A percentile compares a stretch with the other conserved stretches of the same genome.
These are phyloP conservation scores for Apocynum venetum DNA, from an alignment of 257 asterid genomes.

Conservation along the genomic window DNA sequence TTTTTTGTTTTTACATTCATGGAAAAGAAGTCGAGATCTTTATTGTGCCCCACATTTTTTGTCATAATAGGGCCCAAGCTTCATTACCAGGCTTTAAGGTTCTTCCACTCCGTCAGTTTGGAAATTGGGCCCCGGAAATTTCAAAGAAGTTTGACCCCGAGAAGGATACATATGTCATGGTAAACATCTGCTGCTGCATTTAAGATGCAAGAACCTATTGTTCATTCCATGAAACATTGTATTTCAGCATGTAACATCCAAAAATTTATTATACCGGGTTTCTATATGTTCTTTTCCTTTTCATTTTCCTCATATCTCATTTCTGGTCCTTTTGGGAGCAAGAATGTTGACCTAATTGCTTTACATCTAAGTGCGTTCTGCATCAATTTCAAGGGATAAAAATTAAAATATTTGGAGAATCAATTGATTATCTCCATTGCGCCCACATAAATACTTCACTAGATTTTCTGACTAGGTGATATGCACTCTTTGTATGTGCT, in stretches of 20 bases:
- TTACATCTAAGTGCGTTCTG: background rate
- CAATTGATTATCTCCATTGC: background rate
- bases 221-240: background rate
- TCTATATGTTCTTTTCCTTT: background rate
- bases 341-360: background rate
- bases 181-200: conserved; percentile 5
- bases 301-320: background rate
- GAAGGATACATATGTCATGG: conserved; percentile 89
- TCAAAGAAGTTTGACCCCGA: conserved; percentile 63
- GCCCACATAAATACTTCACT: background rate
- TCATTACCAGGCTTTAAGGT: conserved; percentile 78
- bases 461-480: background rate
- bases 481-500: background rate
- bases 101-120: conserved; percentile 93
- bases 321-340: background rate
- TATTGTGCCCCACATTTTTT: background rate
- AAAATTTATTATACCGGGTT: background rate
- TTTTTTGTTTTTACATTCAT: background rate
- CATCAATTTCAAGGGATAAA: background rate
- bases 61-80: conserved; percentile 61
- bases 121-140: conserved; percentile 90
- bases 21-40: background rate
- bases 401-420: background rate
- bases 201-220: conserved; percentile 4
- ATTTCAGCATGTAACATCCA: background rate